Evolutionary conservation across 2,329 filamentous ascomycete species (phyloP).

Genomic region (Pseudonectria buxi): DNA sequence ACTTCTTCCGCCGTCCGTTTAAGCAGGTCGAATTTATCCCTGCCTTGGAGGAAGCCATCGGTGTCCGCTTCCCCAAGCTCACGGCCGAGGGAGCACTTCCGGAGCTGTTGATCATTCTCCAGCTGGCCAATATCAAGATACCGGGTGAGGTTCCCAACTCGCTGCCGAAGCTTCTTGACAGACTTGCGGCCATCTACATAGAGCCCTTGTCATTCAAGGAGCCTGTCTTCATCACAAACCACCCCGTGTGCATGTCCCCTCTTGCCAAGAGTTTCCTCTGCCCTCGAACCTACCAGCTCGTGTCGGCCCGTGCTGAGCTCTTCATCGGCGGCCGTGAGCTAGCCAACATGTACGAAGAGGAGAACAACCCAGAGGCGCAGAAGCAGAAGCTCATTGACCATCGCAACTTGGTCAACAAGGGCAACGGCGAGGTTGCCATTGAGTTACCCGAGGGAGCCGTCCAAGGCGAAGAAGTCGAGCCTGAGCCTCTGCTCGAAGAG

Average conservation of each 20-base stretch:
- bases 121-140: constrained; percentile 55
- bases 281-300: constrained; percentile 58
- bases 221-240: constrained; percentile 82
- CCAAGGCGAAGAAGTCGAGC: constrained; percentile 7
- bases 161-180: constrained; percentile 67
- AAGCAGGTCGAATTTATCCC: constrained; percentile 74
- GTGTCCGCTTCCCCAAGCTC: constrained; percentile 59
- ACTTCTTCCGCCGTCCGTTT: constrained; percentile 50
- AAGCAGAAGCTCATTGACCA: constrained; percentile 68
- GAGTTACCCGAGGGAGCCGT: constrained; percentile 20
- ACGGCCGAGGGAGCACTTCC: constrained; percentile 46
- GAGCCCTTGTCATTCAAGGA: constrained; percentile 63
- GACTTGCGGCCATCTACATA: constrained; percentile 67
- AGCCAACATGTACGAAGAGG: constrained; percentile 97
- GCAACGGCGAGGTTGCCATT: constrained; percentile 27
- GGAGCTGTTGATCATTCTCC: constrained; percentile 45
- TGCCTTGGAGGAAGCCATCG: constrained; percentile 63
- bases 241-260: constrained; percentile 85
- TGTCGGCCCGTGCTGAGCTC: constrained; percentile 78
- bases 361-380: constrained; percentile 87
- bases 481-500: constrained; percentile 9
- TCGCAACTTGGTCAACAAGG: constrained; percentile 30
- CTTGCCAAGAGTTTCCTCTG: constrained; percentile 81
- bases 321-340: constrained; percentile 77
- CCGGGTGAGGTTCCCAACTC: constrained; percentile 58